phyloP scores from a whole-genome alignment of 805 yeast species.

The Lipomyces orientalis region DNA sequence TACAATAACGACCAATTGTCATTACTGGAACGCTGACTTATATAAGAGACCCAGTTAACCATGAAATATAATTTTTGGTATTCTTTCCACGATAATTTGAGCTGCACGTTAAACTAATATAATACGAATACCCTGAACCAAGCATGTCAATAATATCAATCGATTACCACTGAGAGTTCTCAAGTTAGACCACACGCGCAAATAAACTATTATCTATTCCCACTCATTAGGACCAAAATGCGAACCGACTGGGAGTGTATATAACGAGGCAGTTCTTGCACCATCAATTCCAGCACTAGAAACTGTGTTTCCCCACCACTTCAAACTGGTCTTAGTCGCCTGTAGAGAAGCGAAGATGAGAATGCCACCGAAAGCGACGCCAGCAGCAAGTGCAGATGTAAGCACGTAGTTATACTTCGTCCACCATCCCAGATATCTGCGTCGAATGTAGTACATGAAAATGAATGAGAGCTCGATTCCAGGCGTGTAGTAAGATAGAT shows the following conservation, averaged over 20 bases:
- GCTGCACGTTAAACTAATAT: too few relatives aligned
- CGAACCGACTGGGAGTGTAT: constrained; percentile 11
- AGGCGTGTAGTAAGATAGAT: constrained; percentile 32
- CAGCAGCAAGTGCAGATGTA: constrained; percentile 63
- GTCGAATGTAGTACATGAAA: constrained; percentile 52
- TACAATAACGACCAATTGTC: too few relatives aligned
- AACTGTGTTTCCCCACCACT: constrained; percentile 73
- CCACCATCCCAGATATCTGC: constrained; percentile 62
- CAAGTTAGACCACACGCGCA: too few relatives aligned
- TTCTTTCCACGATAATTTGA: too few relatives aligned
- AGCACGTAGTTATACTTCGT: constrained; percentile 57
- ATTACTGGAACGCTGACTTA: too few relatives aligned
- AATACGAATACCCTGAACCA: too few relatives aligned
- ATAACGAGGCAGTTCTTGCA: constrained; percentile 20
- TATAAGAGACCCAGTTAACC: too few relatives aligned
- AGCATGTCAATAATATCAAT: too few relatives aligned
- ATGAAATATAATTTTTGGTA: too few relatives aligned
- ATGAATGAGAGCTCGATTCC: constrained; percentile 43
- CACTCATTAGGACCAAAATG: constrained; percentile 15
- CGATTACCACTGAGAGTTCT: too few relatives aligned
- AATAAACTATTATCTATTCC: background rate
- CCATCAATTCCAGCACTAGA: constrained; percentile 39
- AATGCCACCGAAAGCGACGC: constrained; percentile 64
- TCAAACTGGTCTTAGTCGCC: constrained; percentile 51
- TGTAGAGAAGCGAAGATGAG: constrained; percentile 61